These are phyloP conservation scores for Fusarium circinatum DNA, from an alignment of 2,329 filamentous ascomycete species.

Conservation along the genomic window DNA sequence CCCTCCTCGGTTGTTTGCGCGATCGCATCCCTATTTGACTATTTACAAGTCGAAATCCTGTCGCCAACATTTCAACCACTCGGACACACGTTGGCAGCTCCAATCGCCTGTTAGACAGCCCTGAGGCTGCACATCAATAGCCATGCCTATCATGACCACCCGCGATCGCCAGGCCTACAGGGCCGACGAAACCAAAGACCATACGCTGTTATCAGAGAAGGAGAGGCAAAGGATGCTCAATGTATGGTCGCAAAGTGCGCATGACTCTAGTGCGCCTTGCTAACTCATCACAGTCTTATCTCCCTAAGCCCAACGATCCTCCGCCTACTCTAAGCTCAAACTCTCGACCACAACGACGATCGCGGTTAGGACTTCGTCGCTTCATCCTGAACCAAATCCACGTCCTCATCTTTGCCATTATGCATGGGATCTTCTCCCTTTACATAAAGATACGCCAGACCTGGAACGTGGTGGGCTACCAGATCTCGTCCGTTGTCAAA, in stretches of 20 bases:
- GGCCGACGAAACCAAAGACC: constrained; percentile 50
- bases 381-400: constrained; percentile 73
- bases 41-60: neutral
- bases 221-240: constrained; percentile 52
- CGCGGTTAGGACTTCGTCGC: constrained; percentile 66
- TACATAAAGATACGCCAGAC: constrained; percentile 85
- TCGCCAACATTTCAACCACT: neutral
- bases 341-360: constrained; percentile 46
- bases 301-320: constrained; percentile 50
- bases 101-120: constrained; percentile 37
- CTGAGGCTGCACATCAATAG: constrained; percentile 43
- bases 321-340: constrained; percentile 29
- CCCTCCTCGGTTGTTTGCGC: constrained; percentile 13
- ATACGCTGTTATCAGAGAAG: constrained; percentile 49
- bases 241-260: constrained; percentile 40
- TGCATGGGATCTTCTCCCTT: constrained; percentile 87
- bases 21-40: constrained; percentile 8
- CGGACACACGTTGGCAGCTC: neutral
- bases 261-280: neutral
- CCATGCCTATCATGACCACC: constrained; percentile 49
- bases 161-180: constrained; percentile 54
- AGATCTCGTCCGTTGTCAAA: constrained; percentile 82
- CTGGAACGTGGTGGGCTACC: constrained; percentile 81
- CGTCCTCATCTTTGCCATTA: constrained; percentile 71
- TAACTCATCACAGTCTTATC: constrained; percentile 46